Base-by-base conservation (phyloP, 495 filamentous ascomycete genomes). In the Tuber borchii region DNA sequence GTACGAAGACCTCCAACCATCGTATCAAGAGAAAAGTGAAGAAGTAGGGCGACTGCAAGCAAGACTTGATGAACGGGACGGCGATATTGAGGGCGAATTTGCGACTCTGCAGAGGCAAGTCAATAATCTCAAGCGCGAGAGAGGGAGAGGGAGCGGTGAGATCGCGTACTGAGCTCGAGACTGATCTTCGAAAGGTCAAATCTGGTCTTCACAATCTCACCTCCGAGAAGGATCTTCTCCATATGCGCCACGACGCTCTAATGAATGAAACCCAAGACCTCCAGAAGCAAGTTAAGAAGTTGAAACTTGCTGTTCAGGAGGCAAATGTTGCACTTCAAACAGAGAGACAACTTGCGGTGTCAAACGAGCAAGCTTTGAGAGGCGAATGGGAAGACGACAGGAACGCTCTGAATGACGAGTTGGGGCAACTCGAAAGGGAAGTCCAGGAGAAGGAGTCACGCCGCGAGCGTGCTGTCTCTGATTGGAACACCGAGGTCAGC, bases 391-490 rank as follows among this genome's bases (percentile, higher is more conserved):
- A 89, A 70, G 86, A 86, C 16, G 90, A 92, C 77, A 85, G 91
- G 56, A 88, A 90, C n/a, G 86, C 86, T 37, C 84, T 93, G 8
- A 87, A 89, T 74, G 89, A 91, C 73, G 88, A 93, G 73, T 88
- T 93, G 44, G 89, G 92, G 43, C 86, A 89, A 75, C 87, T 93
- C 16, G 88, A 90, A 56, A 89, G 89, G 46, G 90, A 93, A 73
- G 86, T 93, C n/a, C 88, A 91, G 77, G 91, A 93, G 77, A 90
- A 91, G 73, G 90, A 93, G 80, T 89, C 89, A 44, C 86, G 90
- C 37, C 89, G 91, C 84, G 89, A 90, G 44, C 87, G 90, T 75
- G 90, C 92, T 76, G 87, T 89, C 80, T 90, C 92, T 70, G 88
- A 89, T 71, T 94, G 91, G 92, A 88, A 91, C 43, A 87, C 87